Base-by-base conservation (phyloP, 257 asterid genomes). In the Solanum megistacrolobum region DNA sequence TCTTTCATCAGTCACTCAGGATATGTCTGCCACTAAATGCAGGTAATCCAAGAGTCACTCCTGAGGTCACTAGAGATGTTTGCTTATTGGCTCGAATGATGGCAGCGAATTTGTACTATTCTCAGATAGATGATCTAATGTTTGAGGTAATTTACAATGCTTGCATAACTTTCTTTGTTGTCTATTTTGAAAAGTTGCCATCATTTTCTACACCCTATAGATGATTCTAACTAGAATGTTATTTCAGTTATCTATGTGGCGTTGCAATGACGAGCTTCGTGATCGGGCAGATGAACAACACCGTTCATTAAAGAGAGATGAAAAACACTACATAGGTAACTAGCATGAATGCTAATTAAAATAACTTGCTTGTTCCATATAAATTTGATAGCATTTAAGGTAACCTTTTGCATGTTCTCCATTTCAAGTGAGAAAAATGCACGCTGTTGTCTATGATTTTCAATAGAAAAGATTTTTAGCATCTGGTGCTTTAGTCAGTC, bases 51-150 rank as follows among this genome's bases (percentile, higher is more conserved):
- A 88, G 93, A 86, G 94, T 92, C 20, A 92, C 94, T 71, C 94
- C 94, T 11, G 94, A 92, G 87, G 94, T 92, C 52, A 92, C 94
- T 12, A 90, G 94, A 87, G 94, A 92, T 84, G 94, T 92, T 62
- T 92, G 94, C 86, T 87, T 92, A 65, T 79, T 92, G 91, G 94
- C 94, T 55, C 90, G 94, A 89, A 88, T 92, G 93, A 92, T 92
- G 94, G 94, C 94, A 87, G 92, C 94, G 78, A 92, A 92, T 91
- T 89, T 96, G 89, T 95, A 95, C 94, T 96, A 93, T 88, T 95
- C 99, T 86, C 98, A 92, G 90, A 96, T 96, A 12, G 99, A 96
- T 93, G 99, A 96, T 83, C 95, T 96, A 84, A 95, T 96, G 99
- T 96, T 95, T 92, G 98, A 95, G 99, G 99, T 96, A 89, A 12